Evolutionary conservation across 1,284 basidiomycete species (phyloP), one percentile per base, ranked within the genome.

Genomic region (Malassezia sympodialis): DNA sequence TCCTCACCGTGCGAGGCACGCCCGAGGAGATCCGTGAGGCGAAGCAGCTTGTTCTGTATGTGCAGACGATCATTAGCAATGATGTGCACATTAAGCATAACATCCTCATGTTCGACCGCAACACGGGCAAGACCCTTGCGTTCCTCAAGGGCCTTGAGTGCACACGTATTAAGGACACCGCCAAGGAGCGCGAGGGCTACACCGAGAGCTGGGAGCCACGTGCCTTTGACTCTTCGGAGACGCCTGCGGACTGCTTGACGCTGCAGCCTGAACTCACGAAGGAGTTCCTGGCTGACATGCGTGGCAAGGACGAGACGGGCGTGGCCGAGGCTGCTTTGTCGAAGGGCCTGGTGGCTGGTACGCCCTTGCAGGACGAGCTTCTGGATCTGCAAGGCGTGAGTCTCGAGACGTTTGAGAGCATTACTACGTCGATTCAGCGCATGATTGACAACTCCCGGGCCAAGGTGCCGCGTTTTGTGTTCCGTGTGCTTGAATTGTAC

Each of bases 81-180:
- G 57, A 59, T 30, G 23, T 27, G 31, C 23, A 40, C 41, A 58
- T 53, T 41, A 58, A 58, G 51, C 56, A 58, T 51, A 58, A 58
- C 44, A 48, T 58, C 19, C 46, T 53, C n/a, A 53, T 58, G 51
- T 58, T 58, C 34, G 56, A 58, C 41, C 56, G 56, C 21, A 35
- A 28, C 19, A 58, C 56, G 26, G 56, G 56, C 40, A 58, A 53
- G 56, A 58, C 56, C 7, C 43, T 58, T 5, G 56, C 46, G 17
- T 53, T 53, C 51, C 43, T 58, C 49, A 50, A 49, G 43, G 55
- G 55, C 40, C 51, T 57, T 10, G 55, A 57, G 51, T 57, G 55
- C 49, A 51, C 49, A 41, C 55, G 55, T 57, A 57, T 57, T 39
- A 57, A 57, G 49, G 55, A 57, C 45, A 52, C 55, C 12, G 35